Evolutionary conservation across 768 basidiomycete genomes (phyloP).

Genomic region (Trametes cingulata): DNA sequence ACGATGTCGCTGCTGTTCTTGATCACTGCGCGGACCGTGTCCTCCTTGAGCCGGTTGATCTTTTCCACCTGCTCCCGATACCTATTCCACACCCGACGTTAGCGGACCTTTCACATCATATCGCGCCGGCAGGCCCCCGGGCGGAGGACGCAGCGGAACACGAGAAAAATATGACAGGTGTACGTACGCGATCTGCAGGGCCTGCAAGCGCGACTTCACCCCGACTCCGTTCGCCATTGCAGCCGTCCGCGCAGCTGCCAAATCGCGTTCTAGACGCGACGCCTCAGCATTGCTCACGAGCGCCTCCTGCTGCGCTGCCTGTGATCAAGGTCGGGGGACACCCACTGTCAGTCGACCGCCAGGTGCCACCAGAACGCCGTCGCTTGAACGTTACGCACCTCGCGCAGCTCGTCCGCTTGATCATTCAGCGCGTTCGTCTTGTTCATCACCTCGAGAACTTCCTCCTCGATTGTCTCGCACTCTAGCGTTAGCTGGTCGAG

Average conservation of each 20-base stretch:
- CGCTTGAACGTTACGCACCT: conserved; percentile 47
- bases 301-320: conserved; percentile 81
- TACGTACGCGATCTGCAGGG: conserved; percentile 73
- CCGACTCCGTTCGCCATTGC: conserved; percentile 82
- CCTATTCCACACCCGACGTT: conserved; percentile 38
- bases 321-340: conserved; percentile 2
- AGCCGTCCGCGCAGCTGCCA: conserved; percentile 72
- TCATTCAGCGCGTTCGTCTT: conserved; percentile 69
- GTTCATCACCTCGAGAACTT: conserved; percentile 71
- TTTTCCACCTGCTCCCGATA: conserved; percentile 81
- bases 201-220: conserved; percentile 75
- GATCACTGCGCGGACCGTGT: conserved; percentile 77
- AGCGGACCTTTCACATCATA: background rate
- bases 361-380: background rate
- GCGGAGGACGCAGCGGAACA: background rate
- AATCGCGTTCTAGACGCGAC: conserved; percentile 64
- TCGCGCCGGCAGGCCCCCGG: background rate
- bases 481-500: conserved; percentile 74
- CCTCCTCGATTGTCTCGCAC: conserved; percentile 81
- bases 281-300: conserved; percentile 66
- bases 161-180: background rate
- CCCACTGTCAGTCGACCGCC: background rate
- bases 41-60: conserved; percentile 71
- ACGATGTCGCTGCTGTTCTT: conserved; percentile 86
- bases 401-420: conserved; percentile 79